phyloP scores from a whole-genome alignment of 768 basidiomycete genomes.

The Tylopilus felleus region DNA sequence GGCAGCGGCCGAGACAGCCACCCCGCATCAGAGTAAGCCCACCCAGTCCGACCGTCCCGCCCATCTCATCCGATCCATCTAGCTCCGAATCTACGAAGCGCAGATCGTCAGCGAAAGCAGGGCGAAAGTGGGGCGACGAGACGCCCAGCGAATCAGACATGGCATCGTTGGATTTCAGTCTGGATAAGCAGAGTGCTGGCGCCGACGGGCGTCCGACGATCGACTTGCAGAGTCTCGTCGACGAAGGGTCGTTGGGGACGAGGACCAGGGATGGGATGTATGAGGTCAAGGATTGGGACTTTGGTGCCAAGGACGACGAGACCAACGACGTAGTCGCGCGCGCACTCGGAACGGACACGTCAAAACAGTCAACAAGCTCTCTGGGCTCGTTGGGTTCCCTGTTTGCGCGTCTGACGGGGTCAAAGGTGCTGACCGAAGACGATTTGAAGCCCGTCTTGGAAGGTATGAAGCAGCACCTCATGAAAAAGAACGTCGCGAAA shows the following conservation, averaged over 20 bases:
- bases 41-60: neutral
- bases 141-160: slow-evolving; percentile 82
- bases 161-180: slow-evolving; percentile 88
- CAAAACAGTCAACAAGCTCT: slow-evolving; percentile 40
- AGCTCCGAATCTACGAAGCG: slow-evolving; percentile 62
- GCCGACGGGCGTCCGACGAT: slow-evolving; percentile 33
- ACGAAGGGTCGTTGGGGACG: slow-evolving; percentile 71
- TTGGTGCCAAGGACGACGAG: slow-evolving; percentile 42
- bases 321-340: slow-evolving; percentile 55
- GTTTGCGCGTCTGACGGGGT: slow-evolving; percentile 82
- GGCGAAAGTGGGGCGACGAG: slow-evolving; percentile 92
- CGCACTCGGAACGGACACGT: slow-evolving; percentile 48
- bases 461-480: slow-evolving; percentile 96
- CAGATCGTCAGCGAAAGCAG: slow-evolving; percentile 64
- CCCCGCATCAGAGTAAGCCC: slow-evolving; percentile 67
- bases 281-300: slow-evolving; percentile 85
- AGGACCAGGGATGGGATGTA: slow-evolving; percentile 71
- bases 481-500: slow-evolving; percentile 98
- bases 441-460: slow-evolving; percentile 87
- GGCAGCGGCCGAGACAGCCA: slow-evolving; percentile 59
- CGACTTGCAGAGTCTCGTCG: slow-evolving; percentile 62
- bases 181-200: slow-evolving; percentile 45
- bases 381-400: slow-evolving; percentile 70
- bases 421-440: slow-evolving; percentile 73
- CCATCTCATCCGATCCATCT: slow-evolving; percentile 29